Percentiles rank a stretch among this genome's conserved stretches.
phyloP scores from a whole-genome alignment of 2,329 filamentous ascomycete genomes.

The Scedosporium minutisporum region DNA sequence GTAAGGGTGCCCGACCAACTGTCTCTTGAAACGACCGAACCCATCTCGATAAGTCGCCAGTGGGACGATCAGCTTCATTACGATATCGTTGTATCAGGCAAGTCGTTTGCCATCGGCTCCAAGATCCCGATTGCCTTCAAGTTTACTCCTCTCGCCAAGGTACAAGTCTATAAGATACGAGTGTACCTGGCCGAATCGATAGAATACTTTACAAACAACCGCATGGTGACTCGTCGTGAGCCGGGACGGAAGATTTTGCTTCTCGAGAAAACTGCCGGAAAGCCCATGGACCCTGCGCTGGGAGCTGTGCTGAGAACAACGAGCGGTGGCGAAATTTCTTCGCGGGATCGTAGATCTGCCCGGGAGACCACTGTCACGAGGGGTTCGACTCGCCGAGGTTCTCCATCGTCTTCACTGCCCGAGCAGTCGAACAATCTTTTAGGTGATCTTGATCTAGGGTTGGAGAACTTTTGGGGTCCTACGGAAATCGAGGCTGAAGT shows the following conservation, averaged over 20 bases:
- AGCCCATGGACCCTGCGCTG: slow-evolving; percentile 59
- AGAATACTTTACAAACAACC: slow-evolving; percentile 83
- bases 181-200: slow-evolving; percentile 84
- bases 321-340: slow-evolving; percentile 66
- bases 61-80: slow-evolving; percentile 96
- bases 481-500: slow-evolving; percentile 94
- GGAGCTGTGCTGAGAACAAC: slow-evolving; percentile 47
- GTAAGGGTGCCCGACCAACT: slow-evolving; percentile 80
- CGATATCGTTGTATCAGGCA: slow-evolving; percentile 91
- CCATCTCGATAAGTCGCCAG: slow-evolving; percentile 83
- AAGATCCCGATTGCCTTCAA: slow-evolving; percentile 92
- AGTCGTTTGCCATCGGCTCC: slow-evolving; percentile 82
- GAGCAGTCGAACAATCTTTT: slow-evolving; percentile 60
- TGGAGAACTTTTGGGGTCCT: slow-evolving; percentile 68
- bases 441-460: slow-evolving; percentile 62
- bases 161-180: slow-evolving; percentile 86
- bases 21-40: slow-evolving; percentile 82
- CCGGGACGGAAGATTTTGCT: slow-evolving; percentile 75
- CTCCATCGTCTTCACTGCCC: slow-evolving; percentile 25
- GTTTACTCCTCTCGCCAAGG: slow-evolving; percentile 83
- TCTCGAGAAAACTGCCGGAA: slow-evolving; percentile 80
- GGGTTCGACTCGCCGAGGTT: slow-evolving; percentile 29
- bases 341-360: slow-evolving; percentile 36
- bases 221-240: slow-evolving; percentile 75
- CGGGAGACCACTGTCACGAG: slow-evolving; percentile 30